These are phyloP conservation scores for Aegilops tauschii DNA, from an alignment of 176 grass and related monocot genomes.

Conservation along the genomic window DNA sequence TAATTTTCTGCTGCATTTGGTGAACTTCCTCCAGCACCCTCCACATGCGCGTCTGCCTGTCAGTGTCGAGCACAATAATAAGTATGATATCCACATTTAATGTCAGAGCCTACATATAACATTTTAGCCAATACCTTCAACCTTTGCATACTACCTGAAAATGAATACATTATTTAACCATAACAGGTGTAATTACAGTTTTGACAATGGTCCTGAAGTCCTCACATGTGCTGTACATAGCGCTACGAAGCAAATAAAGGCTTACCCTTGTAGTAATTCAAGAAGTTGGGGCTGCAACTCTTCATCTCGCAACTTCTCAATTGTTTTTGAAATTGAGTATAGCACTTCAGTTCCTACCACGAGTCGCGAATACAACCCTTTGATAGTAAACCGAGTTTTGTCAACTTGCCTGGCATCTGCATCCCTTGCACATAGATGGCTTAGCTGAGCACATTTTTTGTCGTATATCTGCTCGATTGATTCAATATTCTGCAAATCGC, in stretches of 20 bases:
- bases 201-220: not conserved
- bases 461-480: constrained; percentile 49
- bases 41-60: constrained; percentile 66
- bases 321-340: constrained; percentile 62
- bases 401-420: constrained; percentile 37
- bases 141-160: not conserved
- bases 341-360: constrained; percentile 41
- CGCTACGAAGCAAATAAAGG: not conserved
- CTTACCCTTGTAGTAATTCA: constrained; percentile 69
- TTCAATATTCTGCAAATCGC: constrained; percentile 44
- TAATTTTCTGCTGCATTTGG: constrained; percentile 54
- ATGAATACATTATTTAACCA: not conserved
- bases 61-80: not conserved
- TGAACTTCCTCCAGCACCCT: constrained; percentile 63
- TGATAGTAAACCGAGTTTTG: constrained; percentile 47
- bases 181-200: constrained; percentile 3
- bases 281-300: constrained; percentile 71
- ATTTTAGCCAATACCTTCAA: not conserved
- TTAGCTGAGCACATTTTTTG: constrained; percentile 47
- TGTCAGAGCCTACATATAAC: not conserved
- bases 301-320: constrained; percentile 63
- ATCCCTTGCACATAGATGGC: constrained; percentile 45
- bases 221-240: not conserved
- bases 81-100: not conserved
- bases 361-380: constrained; percentile 50